Evolutionary conservation across 495 filamentous ascomycete genomes (phyloP), one percentile per base, ranked within the genome.

Genomic region (Trichoderma reesei): DNA sequence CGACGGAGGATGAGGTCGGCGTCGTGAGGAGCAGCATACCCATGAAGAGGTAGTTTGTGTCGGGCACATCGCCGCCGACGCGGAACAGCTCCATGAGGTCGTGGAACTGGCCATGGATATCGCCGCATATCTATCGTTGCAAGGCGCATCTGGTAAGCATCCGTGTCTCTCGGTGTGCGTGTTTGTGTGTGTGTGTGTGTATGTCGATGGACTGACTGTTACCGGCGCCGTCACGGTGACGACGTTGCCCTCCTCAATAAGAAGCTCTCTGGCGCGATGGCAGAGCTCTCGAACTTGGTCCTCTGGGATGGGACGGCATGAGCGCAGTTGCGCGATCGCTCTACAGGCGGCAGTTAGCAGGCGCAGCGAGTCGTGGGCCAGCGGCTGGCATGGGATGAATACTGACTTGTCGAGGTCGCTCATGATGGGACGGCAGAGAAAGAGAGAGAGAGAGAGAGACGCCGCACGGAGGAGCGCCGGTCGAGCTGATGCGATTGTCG

Each of bases 41-140:
- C 92, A 97, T 96, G 78, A 98, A 98, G 0, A 98, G 85, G 74
- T 98, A 98, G 72, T 97, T 96, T 26, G 94, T 98, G 69, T 98
- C 94, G 18, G 94, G 94, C 2, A 94, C 90, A 70, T 96, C 90
- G 41, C 94, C 94, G 63, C 94, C 94, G 14, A 98, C 92, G 59
- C 92, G 86, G 74, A 98, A 98, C 18, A 98, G 83, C 77, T 98
- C 94, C 94, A 98, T 98, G 69, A 98, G 73, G 71, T 98, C 94
- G 74, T 98, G 94, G 71, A 98, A 98, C 72, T 98, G 94, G 66
- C 94, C 94, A 70, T 98, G 93, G 67, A 98, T 98, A 71, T 98
- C 94, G 61, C 94, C 94, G 73, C 94, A 98, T 84, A 98, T 97
- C 86, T 87, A 56, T 18, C 59, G 44, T 62, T 59, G 7, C 61